Evolutionary conservation across 1,139 yeast species (phyloP).

Genomic region (Sugiyamaella novakii): DNA sequence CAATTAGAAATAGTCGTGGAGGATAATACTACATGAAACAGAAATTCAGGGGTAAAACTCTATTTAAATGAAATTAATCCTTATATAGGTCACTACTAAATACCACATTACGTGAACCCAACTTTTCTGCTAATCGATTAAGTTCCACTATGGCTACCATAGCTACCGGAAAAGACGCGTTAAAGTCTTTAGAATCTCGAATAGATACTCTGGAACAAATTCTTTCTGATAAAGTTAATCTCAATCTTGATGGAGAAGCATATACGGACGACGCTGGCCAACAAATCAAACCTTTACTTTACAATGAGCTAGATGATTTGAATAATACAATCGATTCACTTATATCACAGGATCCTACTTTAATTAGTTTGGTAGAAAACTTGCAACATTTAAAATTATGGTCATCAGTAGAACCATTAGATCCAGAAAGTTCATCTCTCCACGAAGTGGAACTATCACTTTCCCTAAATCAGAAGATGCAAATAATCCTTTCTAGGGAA

Average conservation of each 20-base stretch:
- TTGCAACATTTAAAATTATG: constrained; percentile 1
- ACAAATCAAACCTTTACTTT: background rate
- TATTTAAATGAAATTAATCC: no score
- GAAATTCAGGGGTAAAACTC: no score
- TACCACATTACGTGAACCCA: no score
- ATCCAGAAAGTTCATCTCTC: background rate
- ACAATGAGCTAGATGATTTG: constrained; percentile 2
- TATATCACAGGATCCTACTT: constrained; percentile 3
- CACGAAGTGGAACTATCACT: background rate
- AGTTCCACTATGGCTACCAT: constrained; percentile 13
- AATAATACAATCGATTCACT: constrained; percentile 5
- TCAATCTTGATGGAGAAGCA: background rate
- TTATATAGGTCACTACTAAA: no score
- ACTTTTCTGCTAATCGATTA: no score
- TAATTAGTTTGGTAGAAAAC: constrained; percentile 2
- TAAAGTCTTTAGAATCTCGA: constrained; percentile 8
- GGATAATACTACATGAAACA: no score
- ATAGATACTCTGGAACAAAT: constrained; percentile 11
- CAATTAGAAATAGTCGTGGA: no score
- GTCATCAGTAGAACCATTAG: constrained; percentile 4
- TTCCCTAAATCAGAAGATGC: constrained; percentile 6
- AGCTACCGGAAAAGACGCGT: constrained; percentile 2
- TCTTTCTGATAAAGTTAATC: constrained; percentile 2
- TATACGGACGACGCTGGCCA: background rate
- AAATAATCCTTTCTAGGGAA: constrained; percentile 9